Evolutionary conservation across 1,139 yeast species (phyloP).

Genomic region (Lodderomyces metapsilosis): DNA sequence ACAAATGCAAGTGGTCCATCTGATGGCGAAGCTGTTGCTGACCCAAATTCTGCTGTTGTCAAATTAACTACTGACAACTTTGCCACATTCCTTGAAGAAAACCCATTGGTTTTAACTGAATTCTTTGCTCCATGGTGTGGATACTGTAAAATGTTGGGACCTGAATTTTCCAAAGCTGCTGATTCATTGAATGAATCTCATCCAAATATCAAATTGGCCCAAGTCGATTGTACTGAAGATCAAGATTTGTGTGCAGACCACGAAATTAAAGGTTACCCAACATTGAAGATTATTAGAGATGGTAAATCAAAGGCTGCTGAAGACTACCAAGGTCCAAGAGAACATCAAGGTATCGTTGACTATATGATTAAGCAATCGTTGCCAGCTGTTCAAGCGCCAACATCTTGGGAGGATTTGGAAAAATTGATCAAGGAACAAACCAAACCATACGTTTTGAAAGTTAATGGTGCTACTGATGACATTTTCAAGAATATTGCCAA

Average conservation of each 20-base stretch:
- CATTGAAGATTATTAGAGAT: conserved; percentile 81
- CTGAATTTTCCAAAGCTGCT: conserved; percentile 88
- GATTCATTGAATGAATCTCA: conserved; percentile 59
- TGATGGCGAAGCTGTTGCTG: conserved; percentile 66
- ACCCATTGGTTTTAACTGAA: conserved; percentile 86
- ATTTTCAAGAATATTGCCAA: conserved; percentile 58
- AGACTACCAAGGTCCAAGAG: conserved; percentile 83
- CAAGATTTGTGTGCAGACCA: conserved; percentile 73
- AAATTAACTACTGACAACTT: conserved; percentile 64
- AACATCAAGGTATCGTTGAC: conserved; percentile 69
- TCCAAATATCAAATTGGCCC: conserved; percentile 73
- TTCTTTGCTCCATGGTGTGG: conserved; percentile 99
- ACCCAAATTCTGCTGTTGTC: conserved; percentile 85
- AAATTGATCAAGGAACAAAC: conserved; percentile 45
- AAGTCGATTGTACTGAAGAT: conserved; percentile 90
- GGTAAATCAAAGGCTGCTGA: conserved; percentile 49
- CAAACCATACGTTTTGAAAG: conserved; percentile 58
- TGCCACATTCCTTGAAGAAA: conserved; percentile 61
- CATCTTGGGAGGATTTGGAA: conserved; percentile 48
- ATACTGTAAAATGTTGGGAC: conserved; percentile 92
- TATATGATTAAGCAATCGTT: conserved; percentile 81
- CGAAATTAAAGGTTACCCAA: conserved; percentile 88
- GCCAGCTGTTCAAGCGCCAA: conserved; percentile 69
- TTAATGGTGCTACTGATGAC: conserved; percentile 31
- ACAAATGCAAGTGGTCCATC: conserved; percentile 39